Evolutionary conservation across 768 basidiomycete genomes (phyloP).

Genomic region (Tephrocybe sp.): DNA sequence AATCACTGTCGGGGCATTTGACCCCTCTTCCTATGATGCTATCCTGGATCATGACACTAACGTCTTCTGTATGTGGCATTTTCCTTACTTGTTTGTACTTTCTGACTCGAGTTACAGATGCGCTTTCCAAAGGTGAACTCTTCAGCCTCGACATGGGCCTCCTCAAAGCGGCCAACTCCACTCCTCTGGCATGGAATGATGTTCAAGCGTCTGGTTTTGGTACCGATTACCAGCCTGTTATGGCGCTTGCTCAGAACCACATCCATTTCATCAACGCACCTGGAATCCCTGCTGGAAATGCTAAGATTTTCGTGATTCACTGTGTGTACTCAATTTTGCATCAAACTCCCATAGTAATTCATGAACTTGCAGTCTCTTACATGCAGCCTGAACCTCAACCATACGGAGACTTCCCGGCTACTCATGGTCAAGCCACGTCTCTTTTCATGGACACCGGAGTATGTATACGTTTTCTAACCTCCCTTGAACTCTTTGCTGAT

Average conservation of each 20-base stretch:
- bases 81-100: background rate
- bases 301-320: conserved; percentile 85
- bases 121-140: conserved; percentile 62
- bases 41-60: conserved; percentile 96
- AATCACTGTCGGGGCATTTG: conserved; percentile 49
- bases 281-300: conserved; percentile 62
- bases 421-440: conserved; percentile 67
- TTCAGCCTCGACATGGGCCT: conserved; percentile 70
- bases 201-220: conserved; percentile 58
- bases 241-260: conserved; percentile 86
- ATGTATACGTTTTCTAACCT: conserved; percentile 32
- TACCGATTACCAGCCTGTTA: conserved; percentile 63
- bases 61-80: conserved; percentile 63
- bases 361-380: conserved; percentile 55
- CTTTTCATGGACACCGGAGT: conserved; percentile 62
- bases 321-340: conserved; percentile 45
- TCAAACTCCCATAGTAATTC: background rate
- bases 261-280: conserved; percentile 81
- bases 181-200: conserved; percentile 62
- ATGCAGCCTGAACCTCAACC: conserved; percentile 74
- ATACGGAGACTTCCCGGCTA: conserved; percentile 68
- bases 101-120: conserved; percentile 44
- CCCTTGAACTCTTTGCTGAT: background rate
- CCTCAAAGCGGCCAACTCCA: conserved; percentile 59
- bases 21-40: conserved; percentile 62